Conservation (phyloP, 225 moss, liverwort and hornwort genomes). For the Bryoerythrophyllum caledonicum region DNA sequence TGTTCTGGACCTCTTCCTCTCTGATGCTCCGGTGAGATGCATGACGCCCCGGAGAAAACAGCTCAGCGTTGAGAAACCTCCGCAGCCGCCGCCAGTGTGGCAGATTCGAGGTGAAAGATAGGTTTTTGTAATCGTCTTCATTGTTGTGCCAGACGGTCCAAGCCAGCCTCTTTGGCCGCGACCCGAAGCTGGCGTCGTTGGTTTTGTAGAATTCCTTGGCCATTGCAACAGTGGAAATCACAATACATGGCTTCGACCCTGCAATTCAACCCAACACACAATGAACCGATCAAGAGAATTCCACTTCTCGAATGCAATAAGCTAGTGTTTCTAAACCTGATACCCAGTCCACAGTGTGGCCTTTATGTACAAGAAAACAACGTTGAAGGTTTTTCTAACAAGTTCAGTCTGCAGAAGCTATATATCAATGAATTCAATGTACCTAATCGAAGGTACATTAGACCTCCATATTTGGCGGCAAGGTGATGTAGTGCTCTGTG, state of each 20-base stretch:
- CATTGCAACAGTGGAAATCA: conserved; percentile 19
- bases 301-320: too few species aligned
- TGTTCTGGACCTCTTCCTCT: conserved; percentile 20
- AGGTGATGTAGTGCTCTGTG: background rate
- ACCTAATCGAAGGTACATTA: conserved; percentile 36
- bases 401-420: background rate
- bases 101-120: background rate
- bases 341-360: too few species aligned
- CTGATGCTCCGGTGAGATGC: background rate
- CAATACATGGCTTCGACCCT: conserved; percentile 35
- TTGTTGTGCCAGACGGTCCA: conserved; percentile 12
- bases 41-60: conserved; percentile 25
- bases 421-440: background rate
- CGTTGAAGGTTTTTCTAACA: too few species aligned
- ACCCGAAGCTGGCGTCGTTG: background rate
- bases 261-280: background rate
- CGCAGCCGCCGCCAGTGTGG: conserved; percentile 14
- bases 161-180: conserved; percentile 4
- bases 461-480: conserved; percentile 27
- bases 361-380: too few species aligned
- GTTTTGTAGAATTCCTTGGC: conserved; percentile 24
- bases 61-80: background rate
- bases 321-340: too few species aligned
- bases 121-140: background rate
- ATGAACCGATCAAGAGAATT: background rate